A percentile compares a stretch with the other conserved stretches of the same genome.
These are phyloP conservation scores for Sporothrix luriei DNA, from an alignment of 2,329 filamentous ascomycete species.

Conservation along the genomic window DNA sequence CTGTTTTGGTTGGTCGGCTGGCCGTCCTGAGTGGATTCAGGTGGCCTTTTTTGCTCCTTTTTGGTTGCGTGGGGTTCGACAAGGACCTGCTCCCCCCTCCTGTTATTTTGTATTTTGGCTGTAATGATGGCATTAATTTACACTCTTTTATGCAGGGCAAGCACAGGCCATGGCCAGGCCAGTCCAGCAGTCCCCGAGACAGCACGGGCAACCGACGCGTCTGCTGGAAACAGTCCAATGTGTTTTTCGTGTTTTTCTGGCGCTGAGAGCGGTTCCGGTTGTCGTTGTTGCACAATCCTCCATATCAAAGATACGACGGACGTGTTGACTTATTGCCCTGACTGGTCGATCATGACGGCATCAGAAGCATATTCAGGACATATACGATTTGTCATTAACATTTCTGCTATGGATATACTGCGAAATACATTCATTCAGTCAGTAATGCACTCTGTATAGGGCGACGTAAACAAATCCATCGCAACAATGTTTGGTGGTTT, in stretches of 20 bases:
- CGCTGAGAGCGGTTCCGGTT: too few species aligned
- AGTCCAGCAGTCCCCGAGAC: too few species aligned
- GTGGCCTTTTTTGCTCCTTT: background rate
- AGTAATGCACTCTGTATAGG: background rate
- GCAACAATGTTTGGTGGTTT: background rate
- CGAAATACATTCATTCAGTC: background rate
- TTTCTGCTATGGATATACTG: background rate
- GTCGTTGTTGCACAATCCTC: background rate
- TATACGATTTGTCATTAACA: background rate
- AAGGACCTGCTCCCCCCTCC: background rate
- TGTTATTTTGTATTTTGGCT: background rate
- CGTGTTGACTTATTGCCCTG: too few species aligned
- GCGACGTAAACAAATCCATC: conserved; percentile 2
- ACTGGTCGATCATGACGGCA: too few species aligned
- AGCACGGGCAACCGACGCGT: conserved; percentile 18
- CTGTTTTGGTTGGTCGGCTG: background rate
- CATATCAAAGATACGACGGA: too few species aligned
- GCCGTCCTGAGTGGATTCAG: background rate
- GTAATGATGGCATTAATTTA: background rate
- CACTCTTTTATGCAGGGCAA: background rate
- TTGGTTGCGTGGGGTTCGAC: conserved; percentile 13
- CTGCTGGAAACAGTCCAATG: background rate
- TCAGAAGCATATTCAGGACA: background rate
- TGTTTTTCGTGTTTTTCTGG: background rate
- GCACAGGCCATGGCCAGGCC: background rate